Conservation (phyloP, 2,329 filamentous ascomycete genomes). For the Sporothrix luriei region DNA sequence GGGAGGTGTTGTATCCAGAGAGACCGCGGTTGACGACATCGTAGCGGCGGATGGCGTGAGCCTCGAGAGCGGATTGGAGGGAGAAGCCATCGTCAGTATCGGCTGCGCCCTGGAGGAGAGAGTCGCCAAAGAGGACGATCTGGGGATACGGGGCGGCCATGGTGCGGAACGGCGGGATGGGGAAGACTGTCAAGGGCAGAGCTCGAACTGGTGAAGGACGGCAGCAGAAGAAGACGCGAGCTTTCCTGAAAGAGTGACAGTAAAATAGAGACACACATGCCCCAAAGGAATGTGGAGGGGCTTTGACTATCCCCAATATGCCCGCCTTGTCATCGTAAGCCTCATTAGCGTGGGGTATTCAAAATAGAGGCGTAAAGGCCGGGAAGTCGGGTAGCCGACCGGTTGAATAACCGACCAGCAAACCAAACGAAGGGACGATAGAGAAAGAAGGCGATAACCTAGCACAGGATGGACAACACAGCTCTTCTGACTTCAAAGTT, state of each 20-base stretch:
- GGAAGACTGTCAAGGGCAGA: not conserved
- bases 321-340: not conserved
- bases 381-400: slow-evolving; percentile 8
- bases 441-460: not conserved
- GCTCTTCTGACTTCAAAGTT: not conserved
- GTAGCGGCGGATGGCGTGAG: slow-evolving; percentile 70
- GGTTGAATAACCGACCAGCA: slow-evolving; percentile 19
- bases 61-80: slow-evolving; percentile 71
- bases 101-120: slow-evolving; percentile 72
- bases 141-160: slow-evolving; percentile 62
- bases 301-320: too few relatives aligned
- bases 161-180: not conserved
- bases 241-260: not conserved
- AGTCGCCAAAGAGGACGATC: slow-evolving; percentile 86
- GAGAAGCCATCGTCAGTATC: slow-evolving; percentile 68
- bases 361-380: not conserved
- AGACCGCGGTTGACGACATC: slow-evolving; percentile 90
- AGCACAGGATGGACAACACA: not conserved
- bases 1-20: slow-evolving; percentile 79
- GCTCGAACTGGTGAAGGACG: not conserved
- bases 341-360: slow-evolving; percentile 4
- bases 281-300: too few relatives aligned
- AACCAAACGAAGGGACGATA: not conserved
- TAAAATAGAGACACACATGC: not conserved
- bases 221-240: not conserved